Evolutionary conservation across 2,329 filamentous ascomycete species (phyloP).

Genomic region (Colletotrichum acutatum): DNA sequence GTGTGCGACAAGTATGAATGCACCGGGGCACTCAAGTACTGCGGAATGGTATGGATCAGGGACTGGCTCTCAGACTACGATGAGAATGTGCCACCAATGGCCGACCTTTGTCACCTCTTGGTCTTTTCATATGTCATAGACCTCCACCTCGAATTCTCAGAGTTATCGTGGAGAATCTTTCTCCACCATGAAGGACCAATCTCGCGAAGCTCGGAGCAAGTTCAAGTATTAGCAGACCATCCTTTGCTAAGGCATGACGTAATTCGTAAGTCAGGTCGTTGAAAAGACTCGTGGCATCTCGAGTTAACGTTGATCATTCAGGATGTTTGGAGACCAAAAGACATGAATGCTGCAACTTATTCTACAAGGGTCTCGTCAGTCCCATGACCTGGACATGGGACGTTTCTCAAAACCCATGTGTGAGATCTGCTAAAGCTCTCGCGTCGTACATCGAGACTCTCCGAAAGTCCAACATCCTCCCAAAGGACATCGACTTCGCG

Average conservation of each 20-base stretch:
- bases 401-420: slow-evolving; percentile 17
- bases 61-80: slow-evolving; percentile 35
- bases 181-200: slow-evolving; percentile 35
- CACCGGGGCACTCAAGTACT: slow-evolving; percentile 32
- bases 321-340: slow-evolving; percentile 31
- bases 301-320: neutral
- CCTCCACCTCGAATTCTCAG: slow-evolving; percentile 32
- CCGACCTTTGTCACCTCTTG: slow-evolving; percentile 34
- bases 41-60: slow-evolving; percentile 34
- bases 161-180: slow-evolving; percentile 35
- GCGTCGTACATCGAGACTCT: slow-evolving; percentile 31
- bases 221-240: slow-evolving; percentile 30
- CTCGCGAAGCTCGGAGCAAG: slow-evolving; percentile 14
- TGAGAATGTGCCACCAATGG: slow-evolving; percentile 22
- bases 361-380: slow-evolving; percentile 28
- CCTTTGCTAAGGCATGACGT: slow-evolving; percentile 34
- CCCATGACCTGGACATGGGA: slow-evolving; percentile 30
- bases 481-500: slow-evolving; percentile 33
- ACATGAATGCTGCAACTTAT: slow-evolving; percentile 31
- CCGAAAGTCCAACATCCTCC: slow-evolving; percentile 26
- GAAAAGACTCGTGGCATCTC: neutral
- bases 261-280: slow-evolving; percentile 16
- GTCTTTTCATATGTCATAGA: slow-evolving; percentile 36
- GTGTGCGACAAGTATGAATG: slow-evolving; percentile 43
- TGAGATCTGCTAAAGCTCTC: slow-evolving; percentile 29